Evolutionary conservation across 2,329 filamentous ascomycete genomes (phyloP).

Genomic region (Fusarium brachygibbosum): DNA sequence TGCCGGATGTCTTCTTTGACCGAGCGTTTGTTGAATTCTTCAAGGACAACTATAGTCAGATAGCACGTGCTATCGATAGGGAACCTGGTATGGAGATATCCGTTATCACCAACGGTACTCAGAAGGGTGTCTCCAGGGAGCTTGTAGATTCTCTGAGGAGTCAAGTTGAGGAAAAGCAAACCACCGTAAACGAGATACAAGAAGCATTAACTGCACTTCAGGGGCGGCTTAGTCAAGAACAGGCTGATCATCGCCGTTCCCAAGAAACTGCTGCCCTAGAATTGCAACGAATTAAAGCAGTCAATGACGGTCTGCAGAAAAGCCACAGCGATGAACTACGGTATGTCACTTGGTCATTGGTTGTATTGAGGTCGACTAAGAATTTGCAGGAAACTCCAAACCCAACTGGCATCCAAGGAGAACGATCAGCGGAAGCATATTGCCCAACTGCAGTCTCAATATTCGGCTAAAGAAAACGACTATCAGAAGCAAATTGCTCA

Average conservation of each 20-base stretch:
- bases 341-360: conserved; percentile 52
- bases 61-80: conserved; percentile 87
- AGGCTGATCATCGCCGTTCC: conserved; percentile 76
- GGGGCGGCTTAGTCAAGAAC: conserved; percentile 76
- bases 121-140: conserved; percentile 94
- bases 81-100: conserved; percentile 90
- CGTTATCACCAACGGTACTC: conserved; percentile 80
- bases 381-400: conserved; percentile 50
- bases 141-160: conserved; percentile 86
- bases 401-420: conserved; percentile 50
- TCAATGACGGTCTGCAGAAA: conserved; percentile 78
- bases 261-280: conserved; percentile 66
- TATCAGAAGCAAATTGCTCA: conserved; percentile 48
- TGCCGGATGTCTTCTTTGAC: conserved; percentile 89
- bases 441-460: conserved; percentile 50
- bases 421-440: conserved; percentile 51
- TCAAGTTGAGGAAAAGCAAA: conserved; percentile 80
- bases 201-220: conserved; percentile 62
- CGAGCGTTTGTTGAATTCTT: conserved; percentile 90
- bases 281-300: conserved; percentile 65
- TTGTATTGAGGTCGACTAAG: conserved; percentile 30
- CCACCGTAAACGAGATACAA: conserved; percentile 62
- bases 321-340: conserved; percentile 76
- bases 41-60: conserved; percentile 93
- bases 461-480: conserved; percentile 47